Evolutionary conservation across 2,329 filamentous ascomycete genomes (phyloP), one percentile per base, ranked within the genome.

Genomic region (Scortechinia acanthostroma): DNA sequence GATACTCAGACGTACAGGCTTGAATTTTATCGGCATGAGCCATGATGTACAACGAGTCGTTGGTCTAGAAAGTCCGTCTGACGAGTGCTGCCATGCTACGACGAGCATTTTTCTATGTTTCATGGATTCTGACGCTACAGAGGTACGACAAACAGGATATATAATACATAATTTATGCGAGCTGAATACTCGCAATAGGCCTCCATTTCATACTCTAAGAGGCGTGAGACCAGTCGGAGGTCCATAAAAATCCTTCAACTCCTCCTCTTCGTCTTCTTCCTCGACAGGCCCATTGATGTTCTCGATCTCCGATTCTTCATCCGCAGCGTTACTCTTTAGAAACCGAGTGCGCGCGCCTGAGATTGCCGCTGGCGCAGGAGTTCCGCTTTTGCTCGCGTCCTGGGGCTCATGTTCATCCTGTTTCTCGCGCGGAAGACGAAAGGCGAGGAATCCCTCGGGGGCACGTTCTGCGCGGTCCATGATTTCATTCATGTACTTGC

Each of bases 391-490:
- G 10, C 25, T 30, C 10, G 10, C 25, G n/a, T 30, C 25, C 25
- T 40, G 13, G 20, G 17, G 13, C 35, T 40, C 35, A 40, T 13
- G 35, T 6, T 10, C 35, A 13, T 40, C 10, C 10, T 13, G 35
- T 45, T 48, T 44, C 43, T 70, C 67, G 4, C 58, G 58, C 2
- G 78, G 78, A 43, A 83, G 57, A 43, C 73, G 68, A 45, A 79
- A 63, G 1, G 76, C 76, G 5, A 82, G 62, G 54, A 72, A 74
- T 3, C 71, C 70, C 46, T 72, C 69, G 3, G 76, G 73, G 0
- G 75, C 76, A 15, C 74, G 64, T 48, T 71, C 68, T 44, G 74
- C 74, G 3, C 69, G 70, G 50, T 74, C 69, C 65, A 83, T 81
- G 14, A 75, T 60, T 19, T 70, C 67, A 46, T 75, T 69, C 75